Evolutionary conservation across 345 rosid genomes (phyloP), one percentile per base, ranked within the genome.

Genomic region (Lepidium africanum): DNA sequence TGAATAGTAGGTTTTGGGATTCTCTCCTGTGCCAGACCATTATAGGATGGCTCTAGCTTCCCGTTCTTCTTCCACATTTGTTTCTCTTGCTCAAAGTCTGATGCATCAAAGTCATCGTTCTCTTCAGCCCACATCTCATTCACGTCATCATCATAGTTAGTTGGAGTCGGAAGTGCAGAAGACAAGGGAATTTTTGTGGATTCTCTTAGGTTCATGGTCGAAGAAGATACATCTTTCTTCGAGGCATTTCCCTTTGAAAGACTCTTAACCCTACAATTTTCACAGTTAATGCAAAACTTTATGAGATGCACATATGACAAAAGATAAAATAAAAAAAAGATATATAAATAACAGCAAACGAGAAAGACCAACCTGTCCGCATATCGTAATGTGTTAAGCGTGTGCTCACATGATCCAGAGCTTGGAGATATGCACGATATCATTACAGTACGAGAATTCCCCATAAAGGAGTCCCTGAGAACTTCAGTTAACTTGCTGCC

Each of bases 391-490:
- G 99, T 91, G 79, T 94, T 94, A 48, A 94, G 95, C 47, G 99
- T 91, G 74, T 94, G 99, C 78, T 91, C 99, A 75, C 97, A 94
- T 69, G 91, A 94, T 65, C 99, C 99, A 33, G 99, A 88, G 79
- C 91, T 84, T 45, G 99, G 99, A 53, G 99, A 94, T 78, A 94
- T 90, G 81, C 99, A 94, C 13, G 99, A 94, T 65, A 94, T 79
- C 99, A 94, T 94, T 11, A 94, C 97, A 42, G 99, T 94, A 47
- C 99, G 91, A 27, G 99, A 94, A 77, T 94, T 94, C 59, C 99
- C 97, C 42, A 91, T 82, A 59, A 94, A 94, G 15, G 99, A 94
- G 83, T 94, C 99, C 74, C 99, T 85, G n/a, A 94, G 85, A 76
- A 91, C 99, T 82, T 94, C 97, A 4, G 99, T 94, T 69, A 94